Base-by-base conservation (phyloP, 345 rosid species). In the Hevea brasiliensis region DNA sequence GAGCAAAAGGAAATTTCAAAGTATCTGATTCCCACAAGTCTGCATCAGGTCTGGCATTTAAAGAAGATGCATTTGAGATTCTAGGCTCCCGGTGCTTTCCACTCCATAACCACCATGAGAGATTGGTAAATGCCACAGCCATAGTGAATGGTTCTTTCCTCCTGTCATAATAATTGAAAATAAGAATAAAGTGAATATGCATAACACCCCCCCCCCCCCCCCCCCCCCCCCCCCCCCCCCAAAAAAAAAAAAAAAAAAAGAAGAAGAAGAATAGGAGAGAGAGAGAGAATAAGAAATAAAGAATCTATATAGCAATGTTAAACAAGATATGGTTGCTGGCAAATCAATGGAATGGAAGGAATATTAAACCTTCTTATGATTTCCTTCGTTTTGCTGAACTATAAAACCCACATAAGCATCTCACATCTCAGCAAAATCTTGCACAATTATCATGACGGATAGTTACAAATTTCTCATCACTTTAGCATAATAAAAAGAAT, bases 61-160 rank as follows among this genome's bases (percentile, higher is more conserved):
- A 68, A 47, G 87, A 76, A 63, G 88, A 70, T 45, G 84, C 87
- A 72, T 83, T 81, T 35, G 84, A 66, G 48, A 76, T 80, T 66
- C 67, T 78, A 45, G 87, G 85, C 55, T 89, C 88, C 62, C 81
- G 78, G 59, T 81, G 87, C 75, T 87, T 87, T 68, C 87, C 89
- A 73, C 89, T 85, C 77, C 87, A 79, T 69, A 88, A 54, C 95
- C 89, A 90, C 89, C 90, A 87, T 10, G 92, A 82, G 41, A 90
- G 77, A 71, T 84, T 77, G 27, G 85, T 76, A 81, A 87, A 85
- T 56, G 89, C 80, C 80, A 84, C 76, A 60, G 89, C 90, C 95
- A 90, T 90, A 44, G 21, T 37, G 54, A 27, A 27, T 32, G 35
- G 20, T 37, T 27, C 24, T 20, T 27, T 8, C n/a, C 63, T 67